Percentiles rank a stretch among this genome's conserved stretches.
Evolutionary conservation across 371 early-diverging fungal species (phyloP).

Genomic region (Apophysomyces ossiformis): DNA sequence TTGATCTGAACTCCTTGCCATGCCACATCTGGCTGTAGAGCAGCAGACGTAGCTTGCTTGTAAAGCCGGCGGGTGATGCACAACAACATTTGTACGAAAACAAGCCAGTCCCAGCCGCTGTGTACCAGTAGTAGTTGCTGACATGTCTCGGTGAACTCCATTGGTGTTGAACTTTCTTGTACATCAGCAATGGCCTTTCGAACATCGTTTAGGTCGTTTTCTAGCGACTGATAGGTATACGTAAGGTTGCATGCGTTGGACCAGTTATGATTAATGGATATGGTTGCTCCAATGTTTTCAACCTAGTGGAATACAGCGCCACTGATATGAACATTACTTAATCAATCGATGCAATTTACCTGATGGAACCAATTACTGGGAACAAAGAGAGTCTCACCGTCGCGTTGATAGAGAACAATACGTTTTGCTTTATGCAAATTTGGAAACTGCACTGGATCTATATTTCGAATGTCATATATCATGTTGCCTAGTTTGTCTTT

Average conservation of each 20-base stretch:
- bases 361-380: conserved; percentile 83
- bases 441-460: conserved; percentile 56
- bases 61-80: conserved; percentile 21
- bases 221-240: conserved; percentile 50
- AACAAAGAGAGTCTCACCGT: conserved; percentile 75
- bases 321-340: no score
- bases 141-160: conserved; percentile 55
- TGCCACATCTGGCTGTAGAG: conserved; percentile 17
- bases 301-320: conserved; percentile 27
- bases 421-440: conserved; percentile 52
- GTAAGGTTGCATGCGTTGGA: conserved; percentile 62
- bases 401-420: conserved; percentile 58
- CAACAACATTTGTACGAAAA: conserved; percentile 25
- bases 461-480: conserved; percentile 64
- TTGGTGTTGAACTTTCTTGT: conserved; percentile 42
- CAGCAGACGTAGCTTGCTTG: neutral
- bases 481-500: conserved; percentile 49
- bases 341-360: conserved; percentile 14
- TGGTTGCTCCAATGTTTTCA: conserved; percentile 70
- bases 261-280: conserved; percentile 84
- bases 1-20: conserved; percentile 25
- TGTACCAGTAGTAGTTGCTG: conserved; percentile 56
- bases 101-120: conserved; percentile 66
- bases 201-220: conserved; percentile 54
- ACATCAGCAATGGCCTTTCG: conserved; percentile 60